These are phyloP conservation scores for Melampsora americana DNA, from an alignment of 1,284 basidiomycete species.

Conservation along the genomic window DNA sequence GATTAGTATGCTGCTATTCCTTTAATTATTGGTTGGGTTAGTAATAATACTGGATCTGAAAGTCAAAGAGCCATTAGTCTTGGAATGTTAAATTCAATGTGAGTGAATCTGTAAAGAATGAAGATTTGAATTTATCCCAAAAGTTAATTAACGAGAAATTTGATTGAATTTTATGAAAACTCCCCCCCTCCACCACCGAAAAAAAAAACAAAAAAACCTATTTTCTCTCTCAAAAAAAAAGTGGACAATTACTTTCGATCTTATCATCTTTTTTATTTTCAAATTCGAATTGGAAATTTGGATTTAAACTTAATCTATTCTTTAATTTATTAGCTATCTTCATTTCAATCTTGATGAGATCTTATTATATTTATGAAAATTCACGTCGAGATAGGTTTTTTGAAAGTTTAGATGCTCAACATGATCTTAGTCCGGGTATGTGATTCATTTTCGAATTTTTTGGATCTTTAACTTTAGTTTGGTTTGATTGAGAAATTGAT, in stretches of 20 bases:
- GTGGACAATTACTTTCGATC: not conserved
- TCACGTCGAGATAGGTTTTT: not conserved
- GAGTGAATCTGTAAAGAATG: too few species aligned
- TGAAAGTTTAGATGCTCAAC: too few species aligned
- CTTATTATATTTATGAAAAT: conserved; percentile 1
- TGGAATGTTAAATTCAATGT: conserved; percentile 2
- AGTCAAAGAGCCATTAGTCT: not conserved
- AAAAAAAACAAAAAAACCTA: too few species aligned
- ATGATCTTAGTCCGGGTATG: too few species aligned
- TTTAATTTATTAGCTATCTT: not conserved
- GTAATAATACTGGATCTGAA: conserved; percentile 6
- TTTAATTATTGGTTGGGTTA: conserved; percentile 10
- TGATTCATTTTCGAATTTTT: too few species aligned
- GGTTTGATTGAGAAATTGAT: too few species aligned
- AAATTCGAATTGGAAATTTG: not conserved
- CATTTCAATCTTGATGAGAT: not conserved
- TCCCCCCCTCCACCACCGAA: too few species aligned
- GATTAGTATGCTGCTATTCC: not conserved
- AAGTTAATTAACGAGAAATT: too few species aligned
- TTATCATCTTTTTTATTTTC: conserved; percentile 8
- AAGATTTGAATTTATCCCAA: too few species aligned
- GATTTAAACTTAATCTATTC: not conserved
- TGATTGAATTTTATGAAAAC: too few species aligned
- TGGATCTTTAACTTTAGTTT: too few species aligned
- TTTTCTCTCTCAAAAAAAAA: too few species aligned